Percentiles rank a stretch among this genome's conserved stretches.
Conservation (phyloP, 257 asterid species). For the Catharanthus roseus region DNA sequence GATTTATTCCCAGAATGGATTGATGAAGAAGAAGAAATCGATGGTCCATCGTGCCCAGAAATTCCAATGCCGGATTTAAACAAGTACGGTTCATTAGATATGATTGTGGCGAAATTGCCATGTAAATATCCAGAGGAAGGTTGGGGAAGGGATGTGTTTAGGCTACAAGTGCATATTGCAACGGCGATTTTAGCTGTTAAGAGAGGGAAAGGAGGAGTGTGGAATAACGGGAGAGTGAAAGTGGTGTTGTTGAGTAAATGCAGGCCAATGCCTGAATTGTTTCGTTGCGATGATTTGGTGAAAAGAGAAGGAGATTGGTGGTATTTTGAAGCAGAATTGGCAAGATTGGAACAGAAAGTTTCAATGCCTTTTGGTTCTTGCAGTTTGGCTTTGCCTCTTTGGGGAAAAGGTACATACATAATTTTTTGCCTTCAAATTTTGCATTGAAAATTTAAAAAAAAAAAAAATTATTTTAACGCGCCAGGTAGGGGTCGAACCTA, state of each 20-base stretch:
- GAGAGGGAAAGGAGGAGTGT: slow-evolving; percentile 52
- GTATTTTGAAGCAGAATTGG: slow-evolving; percentile 50
- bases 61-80: slow-evolving; percentile 67
- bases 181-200: slow-evolving; percentile 62
- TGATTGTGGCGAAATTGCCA: slow-evolving; percentile 71
- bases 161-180: slow-evolving; percentile 71
- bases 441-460: not conserved
- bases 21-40: slow-evolving; percentile 86
- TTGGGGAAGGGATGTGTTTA: slow-evolving; percentile 71
- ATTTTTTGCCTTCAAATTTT: not conserved
- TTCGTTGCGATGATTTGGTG: slow-evolving; percentile 68
- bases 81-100: slow-evolving; percentile 36
- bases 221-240: slow-evolving; percentile 45
- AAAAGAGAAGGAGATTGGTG: slow-evolving; percentile 81
- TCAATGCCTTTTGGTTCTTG: slow-evolving; percentile 83
- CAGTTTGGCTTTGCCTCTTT: slow-evolving; percentile 76
- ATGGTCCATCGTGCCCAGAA: slow-evolving; percentile 78
- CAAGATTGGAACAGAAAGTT: slow-evolving; percentile 54
- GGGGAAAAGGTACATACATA: slow-evolving; percentile 72
- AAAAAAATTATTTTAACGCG: slow-evolving; percentile 31
- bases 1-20: slow-evolving; percentile 90
- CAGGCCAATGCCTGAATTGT: slow-evolving; percentile 73
- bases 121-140: slow-evolving; percentile 47
- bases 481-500: slow-evolving; percentile 99
- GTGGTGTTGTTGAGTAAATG: slow-evolving; percentile 69